These are phyloP conservation scores for Emmonsiellopsis sp. DNA, from an alignment of 2,329 filamentous ascomycete species.

Conservation along the genomic window DNA sequence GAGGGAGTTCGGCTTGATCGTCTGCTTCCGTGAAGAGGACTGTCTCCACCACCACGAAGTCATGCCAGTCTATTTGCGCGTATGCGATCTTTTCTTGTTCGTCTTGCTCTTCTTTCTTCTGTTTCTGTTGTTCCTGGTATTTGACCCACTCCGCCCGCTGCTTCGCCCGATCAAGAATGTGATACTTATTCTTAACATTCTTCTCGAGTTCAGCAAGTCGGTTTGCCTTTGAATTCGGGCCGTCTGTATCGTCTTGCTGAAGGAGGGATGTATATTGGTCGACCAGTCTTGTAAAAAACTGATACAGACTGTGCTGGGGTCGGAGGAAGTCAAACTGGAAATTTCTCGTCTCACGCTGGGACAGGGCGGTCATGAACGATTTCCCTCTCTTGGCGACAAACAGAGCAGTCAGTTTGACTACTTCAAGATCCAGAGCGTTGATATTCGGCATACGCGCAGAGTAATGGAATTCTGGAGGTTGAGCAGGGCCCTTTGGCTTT, in stretches of 20 bases:
- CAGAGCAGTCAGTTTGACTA: slow-evolving; percentile 67
- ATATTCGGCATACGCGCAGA: slow-evolving; percentile 96
- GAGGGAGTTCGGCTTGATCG: slow-evolving; percentile 74
- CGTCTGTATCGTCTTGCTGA: slow-evolving; percentile 57
- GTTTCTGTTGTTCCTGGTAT: slow-evolving; percentile 73
- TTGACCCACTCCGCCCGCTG: slow-evolving; percentile 81
- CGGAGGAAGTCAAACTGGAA: slow-evolving; percentile 94
- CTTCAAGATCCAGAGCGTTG: slow-evolving; percentile 79
- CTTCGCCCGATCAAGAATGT: slow-evolving; percentile 69
- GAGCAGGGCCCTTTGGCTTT: slow-evolving; percentile 71
- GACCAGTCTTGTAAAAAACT: slow-evolving; percentile 84
- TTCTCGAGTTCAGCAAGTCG: slow-evolving; percentile 62
- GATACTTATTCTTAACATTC: slow-evolving; percentile 70
- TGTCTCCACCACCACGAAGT: slow-evolving; percentile 92
- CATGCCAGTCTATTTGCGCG: slow-evolving; percentile 93
- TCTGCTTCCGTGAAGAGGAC: slow-evolving; percentile 86
- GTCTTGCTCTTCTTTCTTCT: slow-evolving; percentile 78
- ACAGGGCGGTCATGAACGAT: slow-evolving; percentile 80
- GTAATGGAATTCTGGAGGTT: slow-evolving; percentile 82
- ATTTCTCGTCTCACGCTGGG: slow-evolving; percentile 80
- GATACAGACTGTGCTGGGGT: slow-evolving; percentile 90
- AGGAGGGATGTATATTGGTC: slow-evolving; percentile 86
- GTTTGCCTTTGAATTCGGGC: slow-evolving; percentile 61
- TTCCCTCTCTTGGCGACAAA: slow-evolving; percentile 91
- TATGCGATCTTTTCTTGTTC: slow-evolving; percentile 70